A percentile compares a stretch with the other conserved stretches of the same genome.
Conservation (phyloP, 768 basidiomycete species). For the Boletellus sp. region DNA sequence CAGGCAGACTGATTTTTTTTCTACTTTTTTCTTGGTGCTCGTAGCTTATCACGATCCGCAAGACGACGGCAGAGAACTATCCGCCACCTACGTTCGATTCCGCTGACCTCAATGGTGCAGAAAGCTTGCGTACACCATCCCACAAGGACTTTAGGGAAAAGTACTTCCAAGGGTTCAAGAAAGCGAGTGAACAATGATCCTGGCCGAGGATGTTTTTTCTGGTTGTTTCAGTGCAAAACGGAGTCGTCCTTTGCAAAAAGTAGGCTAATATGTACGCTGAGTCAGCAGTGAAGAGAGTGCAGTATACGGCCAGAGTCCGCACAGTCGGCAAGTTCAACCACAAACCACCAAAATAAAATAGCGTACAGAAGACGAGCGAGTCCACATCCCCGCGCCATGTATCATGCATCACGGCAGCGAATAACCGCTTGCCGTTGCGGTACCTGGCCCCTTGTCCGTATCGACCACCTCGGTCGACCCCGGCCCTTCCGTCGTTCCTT, state of each 20-base stretch:
- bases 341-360: neutral
- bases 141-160: slow-evolving; percentile 88
- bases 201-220: no score
- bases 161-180: slow-evolving; percentile 81
- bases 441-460: neutral
- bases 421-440: neutral
- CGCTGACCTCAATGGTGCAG: slow-evolving; percentile 5
- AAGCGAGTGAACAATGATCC: slow-evolving; percentile 20
- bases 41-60: slow-evolving; percentile 89
- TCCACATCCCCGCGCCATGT: neutral
- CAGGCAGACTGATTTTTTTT: slow-evolving; percentile 1
- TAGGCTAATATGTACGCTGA: no score
- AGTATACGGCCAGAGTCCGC: no score
- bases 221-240: no score
- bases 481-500: neutral
- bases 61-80: slow-evolving; percentile 45
- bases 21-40: neutral
- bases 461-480: neutral
- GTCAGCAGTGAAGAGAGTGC: no score
- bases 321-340: neutral
- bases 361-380: no score
- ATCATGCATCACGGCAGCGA: neutral
- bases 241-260: no score
- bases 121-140: slow-evolving; percentile 60
- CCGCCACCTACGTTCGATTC: slow-evolving; percentile 54